These are phyloP conservation scores for Colletotrichum gigasporum DNA, from an alignment of 2,329 filamentous ascomycete genomes.

Conservation along the genomic window DNA sequence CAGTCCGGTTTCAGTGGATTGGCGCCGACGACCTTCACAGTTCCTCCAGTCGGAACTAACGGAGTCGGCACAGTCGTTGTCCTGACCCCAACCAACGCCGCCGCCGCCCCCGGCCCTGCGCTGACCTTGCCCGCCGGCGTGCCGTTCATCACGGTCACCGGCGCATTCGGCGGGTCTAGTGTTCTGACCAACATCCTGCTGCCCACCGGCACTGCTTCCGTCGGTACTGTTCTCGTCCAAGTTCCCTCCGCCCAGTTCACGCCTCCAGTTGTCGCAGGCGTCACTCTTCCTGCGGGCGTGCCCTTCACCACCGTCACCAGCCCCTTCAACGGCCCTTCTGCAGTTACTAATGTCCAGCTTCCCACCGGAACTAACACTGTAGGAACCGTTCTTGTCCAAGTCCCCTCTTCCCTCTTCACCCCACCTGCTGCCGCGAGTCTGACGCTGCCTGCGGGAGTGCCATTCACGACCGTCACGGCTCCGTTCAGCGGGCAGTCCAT, in stretches of 20 bases:
- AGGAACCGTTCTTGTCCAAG: conserved; percentile 18
- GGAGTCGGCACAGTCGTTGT: conserved; percentile 15
- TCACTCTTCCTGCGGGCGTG: background rate
- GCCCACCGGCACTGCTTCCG: background rate
- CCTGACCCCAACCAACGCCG: conserved; percentile 23
- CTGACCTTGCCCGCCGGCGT: conserved; percentile 5
- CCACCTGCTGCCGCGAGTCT: background rate
- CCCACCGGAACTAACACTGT: conserved; percentile 7
- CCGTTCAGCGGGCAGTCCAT: background rate
- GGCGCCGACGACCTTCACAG: conserved; percentile 18
- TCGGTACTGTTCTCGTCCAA: background rate
- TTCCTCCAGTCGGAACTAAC: conserved; percentile 1
- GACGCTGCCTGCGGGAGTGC: too few species aligned
- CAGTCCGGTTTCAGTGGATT: conserved; percentile 17
- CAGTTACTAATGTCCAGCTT: background rate
- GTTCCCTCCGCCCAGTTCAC: background rate
- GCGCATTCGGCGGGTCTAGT: background rate
- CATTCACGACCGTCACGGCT: too few species aligned
- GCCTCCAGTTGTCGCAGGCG: background rate
- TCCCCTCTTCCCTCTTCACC: conserved; percentile 17
- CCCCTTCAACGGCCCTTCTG: background rate
- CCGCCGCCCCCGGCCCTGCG: background rate
- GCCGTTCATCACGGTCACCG: conserved; percentile 9
- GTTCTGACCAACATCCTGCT: background rate
- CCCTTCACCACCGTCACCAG: conserved; percentile 3